Evolutionary conservation across 2,329 filamentous ascomycete genomes (phyloP).

Genomic region (Fusarium foetens): DNA sequence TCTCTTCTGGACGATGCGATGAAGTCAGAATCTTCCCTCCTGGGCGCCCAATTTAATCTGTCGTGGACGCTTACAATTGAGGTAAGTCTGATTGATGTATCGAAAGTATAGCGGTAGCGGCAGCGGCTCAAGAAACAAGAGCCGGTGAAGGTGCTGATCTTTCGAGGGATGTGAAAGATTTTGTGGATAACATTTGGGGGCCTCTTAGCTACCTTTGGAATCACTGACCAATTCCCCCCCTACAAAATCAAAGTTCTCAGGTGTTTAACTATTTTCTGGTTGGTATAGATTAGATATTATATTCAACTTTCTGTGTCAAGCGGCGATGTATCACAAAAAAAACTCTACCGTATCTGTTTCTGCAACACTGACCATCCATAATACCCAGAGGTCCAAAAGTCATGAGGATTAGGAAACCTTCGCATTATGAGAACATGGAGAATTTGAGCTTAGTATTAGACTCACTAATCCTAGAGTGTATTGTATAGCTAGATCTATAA

Average conservation of each 20-base stretch:
- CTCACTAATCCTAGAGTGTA: not conserved
- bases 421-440: not conserved
- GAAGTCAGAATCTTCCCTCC: conserved; percentile 69
- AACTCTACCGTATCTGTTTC: not conserved
- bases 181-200: conserved; percentile 62
- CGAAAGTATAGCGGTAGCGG: conserved; percentile 53
- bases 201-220: conserved; percentile 72
- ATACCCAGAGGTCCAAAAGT: not conserved
- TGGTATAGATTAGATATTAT: not conserved
- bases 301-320: not conserved
- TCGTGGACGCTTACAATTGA: conserved; percentile 71
- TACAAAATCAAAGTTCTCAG: not conserved
- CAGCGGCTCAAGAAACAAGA: conserved; percentile 55
- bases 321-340: not conserved
- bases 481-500: not conserved
- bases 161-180: conserved; percentile 46
- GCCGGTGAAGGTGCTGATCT: conserved; percentile 60
- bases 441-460: not conserved
- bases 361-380: not conserved
- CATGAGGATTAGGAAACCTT: not conserved
- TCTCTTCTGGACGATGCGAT: conserved; percentile 58
- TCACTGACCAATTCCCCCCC: conserved; percentile 67
- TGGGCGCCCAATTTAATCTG: conserved; percentile 70
- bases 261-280: conserved; percentile 56
- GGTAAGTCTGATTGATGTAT: conserved; percentile 75